These are phyloP conservation scores for Pulveroboletus frians DNA, from an alignment of 768 basidiomycete genomes.

Conservation along the genomic window DNA sequence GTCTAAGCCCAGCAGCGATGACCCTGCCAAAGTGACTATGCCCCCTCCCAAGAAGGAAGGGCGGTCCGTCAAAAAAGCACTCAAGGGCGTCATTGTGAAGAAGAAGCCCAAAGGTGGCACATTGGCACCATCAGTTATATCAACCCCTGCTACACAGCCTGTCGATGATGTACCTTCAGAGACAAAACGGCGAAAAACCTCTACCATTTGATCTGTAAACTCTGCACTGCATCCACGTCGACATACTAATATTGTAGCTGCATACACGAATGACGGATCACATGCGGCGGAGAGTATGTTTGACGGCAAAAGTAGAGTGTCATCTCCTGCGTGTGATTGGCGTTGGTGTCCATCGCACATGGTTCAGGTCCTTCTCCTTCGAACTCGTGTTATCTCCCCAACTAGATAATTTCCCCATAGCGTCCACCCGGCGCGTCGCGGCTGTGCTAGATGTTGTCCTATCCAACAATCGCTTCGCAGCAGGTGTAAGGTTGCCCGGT, in stretches of 20 bases:
- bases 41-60: conserved; percentile 51
- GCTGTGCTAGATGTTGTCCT: conserved; percentile 63
- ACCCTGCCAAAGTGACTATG: conserved; percentile 24
- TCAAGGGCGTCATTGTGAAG: conserved; percentile 81
- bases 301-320: conserved; percentile 5
- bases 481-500: conserved; percentile 78
- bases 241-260: conserved; percentile 8
- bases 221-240: conserved; percentile 10
- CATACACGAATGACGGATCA: conserved; percentile 5
- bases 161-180: conserved; percentile 33
- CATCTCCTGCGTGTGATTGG: conserved; percentile 39
- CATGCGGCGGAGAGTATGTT: conserved; percentile 5
- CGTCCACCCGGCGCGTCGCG: conserved; percentile 60
- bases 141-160: conserved; percentile 19
- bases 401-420: conserved; percentile 50
- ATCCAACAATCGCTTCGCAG: conserved; percentile 71
- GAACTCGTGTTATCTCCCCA: conserved; percentile 47
- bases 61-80: conserved; percentile 44
- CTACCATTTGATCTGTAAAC: conserved; percentile 25
- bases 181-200: conserved; percentile 57
- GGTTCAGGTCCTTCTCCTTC: conserved; percentile 59
- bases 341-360: conserved; percentile 77
- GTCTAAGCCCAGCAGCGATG: conserved; percentile 28
- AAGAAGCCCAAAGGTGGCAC: conserved; percentile 52
- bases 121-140: conserved; percentile 14